A percentile compares a stretch with the other conserved stretches of the same genome.
phyloP scores from a whole-genome alignment of 108 stramenopile genomes.

The Cyclotella cryptica region DNA sequence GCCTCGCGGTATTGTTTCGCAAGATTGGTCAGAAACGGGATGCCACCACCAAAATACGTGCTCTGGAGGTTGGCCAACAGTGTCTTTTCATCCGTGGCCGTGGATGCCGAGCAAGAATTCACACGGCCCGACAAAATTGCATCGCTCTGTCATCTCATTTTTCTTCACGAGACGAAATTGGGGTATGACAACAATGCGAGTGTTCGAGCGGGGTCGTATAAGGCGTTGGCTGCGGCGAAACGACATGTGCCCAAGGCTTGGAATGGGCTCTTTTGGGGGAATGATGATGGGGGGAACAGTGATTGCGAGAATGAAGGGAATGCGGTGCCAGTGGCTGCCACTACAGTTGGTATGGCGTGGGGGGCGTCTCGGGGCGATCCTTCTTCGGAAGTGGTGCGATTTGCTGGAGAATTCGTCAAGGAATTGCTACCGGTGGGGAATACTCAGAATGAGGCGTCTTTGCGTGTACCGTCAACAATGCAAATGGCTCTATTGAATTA shows the following conservation, averaged over 20 bases:
- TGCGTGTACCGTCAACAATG: background rate
- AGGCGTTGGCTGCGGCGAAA: slow-evolving; percentile 31
- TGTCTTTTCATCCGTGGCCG: slow-evolving; percentile 15
- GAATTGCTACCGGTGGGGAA: slow-evolving; percentile 4
- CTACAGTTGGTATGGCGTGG: slow-evolving; percentile 51
- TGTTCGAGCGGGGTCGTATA: slow-evolving; percentile 36
- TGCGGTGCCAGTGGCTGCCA: background rate
- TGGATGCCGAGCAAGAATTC: background rate
- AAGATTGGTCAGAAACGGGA: slow-evolving; percentile 82
- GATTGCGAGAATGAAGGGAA: background rate
- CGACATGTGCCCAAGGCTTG: slow-evolving; percentile 49
- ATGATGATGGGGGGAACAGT: background rate
- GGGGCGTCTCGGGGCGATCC: slow-evolving; percentile 36
- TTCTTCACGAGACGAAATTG: slow-evolving; percentile 45
- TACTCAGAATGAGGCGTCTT: background rate
- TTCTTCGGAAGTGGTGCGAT: slow-evolving; percentile 32
- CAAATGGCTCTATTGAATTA: slow-evolving; percentile 29
- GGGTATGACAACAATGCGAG: slow-evolving; percentile 45
- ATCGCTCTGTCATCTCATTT: slow-evolving; percentile 37
- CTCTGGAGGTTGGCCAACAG: slow-evolving; percentile 48
- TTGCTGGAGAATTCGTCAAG: slow-evolving; percentile 29
- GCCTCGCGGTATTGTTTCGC: slow-evolving; percentile 61
- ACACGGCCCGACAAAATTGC: slow-evolving; percentile 47
- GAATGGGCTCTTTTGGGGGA: slow-evolving; percentile 32
- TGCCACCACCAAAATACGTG: slow-evolving; percentile 73